Evolutionary conservation across 2,329 filamentous ascomycete genomes (phyloP).

Genomic region (Verticillium isaacii): DNA sequence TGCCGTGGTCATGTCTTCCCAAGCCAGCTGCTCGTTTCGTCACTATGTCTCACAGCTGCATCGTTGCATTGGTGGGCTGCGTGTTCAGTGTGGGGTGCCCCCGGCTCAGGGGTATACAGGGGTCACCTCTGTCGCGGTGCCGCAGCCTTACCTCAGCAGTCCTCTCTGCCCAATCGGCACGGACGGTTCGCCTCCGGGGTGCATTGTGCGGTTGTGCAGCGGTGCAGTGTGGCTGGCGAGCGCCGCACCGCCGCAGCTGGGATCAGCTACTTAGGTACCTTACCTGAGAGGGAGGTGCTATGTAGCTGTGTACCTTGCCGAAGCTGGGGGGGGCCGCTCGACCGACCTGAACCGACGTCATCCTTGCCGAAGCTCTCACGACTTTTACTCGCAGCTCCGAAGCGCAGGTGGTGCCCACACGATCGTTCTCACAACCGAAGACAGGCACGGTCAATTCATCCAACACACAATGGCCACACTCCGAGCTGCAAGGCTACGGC

Average conservation of each 20-base stretch:
- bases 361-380: background rate
- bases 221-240: background rate
- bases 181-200: background rate
- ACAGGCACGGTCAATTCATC: background rate
- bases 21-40: background rate
- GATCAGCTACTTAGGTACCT: no score
- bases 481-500: conserved; percentile 6
- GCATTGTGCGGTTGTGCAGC: background rate
- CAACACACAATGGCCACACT: background rate
- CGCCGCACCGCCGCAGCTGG: background rate
- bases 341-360: background rate
- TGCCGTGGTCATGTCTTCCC: background rate
- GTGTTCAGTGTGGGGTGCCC: background rate
- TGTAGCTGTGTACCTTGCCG: no score
- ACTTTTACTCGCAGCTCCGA: background rate
- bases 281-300: no score
- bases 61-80: background rate
- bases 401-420: background rate
- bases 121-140: background rate
- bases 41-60: background rate
- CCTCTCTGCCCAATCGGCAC: background rate
- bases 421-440: background rate
- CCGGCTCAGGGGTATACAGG: background rate
- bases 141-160: background rate
- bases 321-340: background rate